Base-by-base conservation (phyloP, 2,329 filamentous ascomycete genomes). In the Ophiostoma tasmaniense region DNA sequence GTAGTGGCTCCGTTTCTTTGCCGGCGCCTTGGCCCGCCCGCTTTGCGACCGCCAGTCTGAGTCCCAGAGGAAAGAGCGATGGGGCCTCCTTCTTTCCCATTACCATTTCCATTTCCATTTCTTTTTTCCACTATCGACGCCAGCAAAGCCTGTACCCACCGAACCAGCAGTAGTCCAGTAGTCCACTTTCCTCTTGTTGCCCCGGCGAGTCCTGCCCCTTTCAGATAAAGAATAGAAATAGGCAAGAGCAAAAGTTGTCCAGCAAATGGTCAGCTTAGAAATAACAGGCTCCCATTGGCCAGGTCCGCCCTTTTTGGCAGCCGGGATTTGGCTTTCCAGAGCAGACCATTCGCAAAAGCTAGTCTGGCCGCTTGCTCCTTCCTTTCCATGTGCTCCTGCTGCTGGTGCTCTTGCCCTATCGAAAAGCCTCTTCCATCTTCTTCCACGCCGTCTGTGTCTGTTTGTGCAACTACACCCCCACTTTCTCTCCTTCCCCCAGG, bases 301-400 rank as follows among this genome's bases (percentile, higher is more conserved):
- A 30, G n/a, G 42, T 17, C 22, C 45, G 39, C 64, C 66, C 55
- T n/a, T 64, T 64, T 25, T 28, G 64, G 64, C 59, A n/a, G 33
- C 67, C 69, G 69, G 69, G 67, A 70, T 70, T 68, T 68, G 69
- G 37, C 50, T 50, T 25, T 59, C 30, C 33, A 35, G 42, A 45
- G 68, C 64, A 68, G 64, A 25, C 64, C 69, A 67, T 65, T 64
- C 37, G 30, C 55, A 69, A 64, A 65, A 52, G 22, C 20, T 25
- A 45, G 65, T 52, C 33, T 61, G 61, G 65, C 35, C 39, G 35
- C 65, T 52, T 59, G 35, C 42, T 52, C 20, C 30, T 55, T 37
- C 50, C 17, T 13, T 33, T 17, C 50, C 50, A 55, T 55, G 28
- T 62, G 59, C 28, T 62, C 59, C 13, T 20, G 33, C 37, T 39